A percentile compares a stretch with the other conserved stretches of the same genome.
Conservation (phyloP, 2,329 filamentous ascomycete genomes). For the Orbilia blumenaviensis region DNA sequence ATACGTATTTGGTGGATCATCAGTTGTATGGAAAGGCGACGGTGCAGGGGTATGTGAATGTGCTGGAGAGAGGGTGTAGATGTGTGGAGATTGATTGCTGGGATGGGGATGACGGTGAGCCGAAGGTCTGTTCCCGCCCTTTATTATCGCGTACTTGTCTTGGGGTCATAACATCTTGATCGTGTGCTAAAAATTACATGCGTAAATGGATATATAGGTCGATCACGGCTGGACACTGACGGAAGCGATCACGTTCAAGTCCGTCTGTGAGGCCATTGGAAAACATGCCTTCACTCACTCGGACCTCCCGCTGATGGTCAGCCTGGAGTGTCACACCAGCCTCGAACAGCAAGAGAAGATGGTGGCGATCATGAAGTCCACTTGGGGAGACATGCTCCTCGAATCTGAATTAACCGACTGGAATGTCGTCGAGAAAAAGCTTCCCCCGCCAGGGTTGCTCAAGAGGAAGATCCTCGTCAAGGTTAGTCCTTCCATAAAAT, state of each 20-base stretch:
- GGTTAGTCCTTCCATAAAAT: constrained; percentile 64
- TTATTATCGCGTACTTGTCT: neutral
- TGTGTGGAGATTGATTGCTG: constrained; percentile 80
- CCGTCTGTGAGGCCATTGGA: constrained; percentile 81
- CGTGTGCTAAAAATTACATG: neutral
- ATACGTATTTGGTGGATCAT: constrained; percentile 76
- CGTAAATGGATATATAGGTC: constrained; percentile 63
- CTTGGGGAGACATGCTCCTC: constrained; percentile 80
- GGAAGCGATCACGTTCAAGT: constrained; percentile 82
- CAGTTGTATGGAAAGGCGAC: constrained; percentile 73
- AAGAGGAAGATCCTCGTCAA: constrained; percentile 84
- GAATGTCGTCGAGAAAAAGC: constrained; percentile 59
- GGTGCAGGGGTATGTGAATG: constrained; percentile 71
- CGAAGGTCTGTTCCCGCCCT: constrained; percentile 63
- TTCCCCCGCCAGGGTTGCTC: constrained; percentile 77
- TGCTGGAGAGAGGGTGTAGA: constrained; percentile 70
- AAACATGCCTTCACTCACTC: constrained; percentile 74
- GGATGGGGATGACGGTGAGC: constrained; percentile 74
- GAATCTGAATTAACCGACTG: constrained; percentile 68
- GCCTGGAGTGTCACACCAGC: constrained; percentile 87
- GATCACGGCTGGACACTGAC: constrained; percentile 89
- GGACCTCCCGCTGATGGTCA: constrained; percentile 85
- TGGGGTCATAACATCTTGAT: too few species aligned
- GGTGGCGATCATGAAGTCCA: constrained; percentile 91
- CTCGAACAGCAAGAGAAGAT: constrained; percentile 86